phyloP scores from a whole-genome alignment of 73 alveolate genomes.

The Durusdinium trenchii region DNA sequence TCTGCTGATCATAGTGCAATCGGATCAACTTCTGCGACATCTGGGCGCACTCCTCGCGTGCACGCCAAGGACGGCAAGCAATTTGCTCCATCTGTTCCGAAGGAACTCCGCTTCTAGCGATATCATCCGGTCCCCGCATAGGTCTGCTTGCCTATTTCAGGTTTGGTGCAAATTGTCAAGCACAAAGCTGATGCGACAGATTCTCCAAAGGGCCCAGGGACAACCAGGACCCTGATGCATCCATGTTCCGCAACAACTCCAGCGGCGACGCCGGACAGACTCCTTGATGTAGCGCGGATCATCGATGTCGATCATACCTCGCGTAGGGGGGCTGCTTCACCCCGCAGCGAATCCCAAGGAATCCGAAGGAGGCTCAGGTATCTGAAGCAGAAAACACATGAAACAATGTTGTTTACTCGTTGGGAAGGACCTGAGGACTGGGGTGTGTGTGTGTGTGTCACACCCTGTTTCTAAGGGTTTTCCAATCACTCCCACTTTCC shows the following conservation, averaged over 20 bases:
- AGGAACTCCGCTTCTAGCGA: no score
- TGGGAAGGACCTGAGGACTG: no score
- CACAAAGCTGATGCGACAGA: no score
- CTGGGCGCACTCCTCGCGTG: slow-evolving; percentile 73
- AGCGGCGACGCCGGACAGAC: neutral
- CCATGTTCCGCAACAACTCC: no score
- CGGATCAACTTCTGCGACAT: slow-evolving; percentile 87
- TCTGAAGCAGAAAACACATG: neutral
- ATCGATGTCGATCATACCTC: slow-evolving; percentile 85
- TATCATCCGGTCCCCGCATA: no score
- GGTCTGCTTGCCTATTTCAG: neutral
- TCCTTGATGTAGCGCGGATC: slow-evolving; percentile 92
- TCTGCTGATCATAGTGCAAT: slow-evolving; percentile 93
- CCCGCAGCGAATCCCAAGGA: neutral
- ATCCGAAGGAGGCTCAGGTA: neutral
- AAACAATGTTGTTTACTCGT: no score
- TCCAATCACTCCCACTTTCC: no score
- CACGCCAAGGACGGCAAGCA: neutral
- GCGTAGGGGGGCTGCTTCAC: neutral
- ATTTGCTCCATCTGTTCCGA: neutral
- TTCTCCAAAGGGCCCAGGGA: no score
- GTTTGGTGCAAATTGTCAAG: neutral
- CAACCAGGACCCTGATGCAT: no score
- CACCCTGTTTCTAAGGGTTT: no score
- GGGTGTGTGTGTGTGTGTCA: no score